These are phyloP conservation scores for Penicillium sp. DNA, from an alignment of 2,329 filamentous ascomycete genomes.

Conservation along the genomic window DNA sequence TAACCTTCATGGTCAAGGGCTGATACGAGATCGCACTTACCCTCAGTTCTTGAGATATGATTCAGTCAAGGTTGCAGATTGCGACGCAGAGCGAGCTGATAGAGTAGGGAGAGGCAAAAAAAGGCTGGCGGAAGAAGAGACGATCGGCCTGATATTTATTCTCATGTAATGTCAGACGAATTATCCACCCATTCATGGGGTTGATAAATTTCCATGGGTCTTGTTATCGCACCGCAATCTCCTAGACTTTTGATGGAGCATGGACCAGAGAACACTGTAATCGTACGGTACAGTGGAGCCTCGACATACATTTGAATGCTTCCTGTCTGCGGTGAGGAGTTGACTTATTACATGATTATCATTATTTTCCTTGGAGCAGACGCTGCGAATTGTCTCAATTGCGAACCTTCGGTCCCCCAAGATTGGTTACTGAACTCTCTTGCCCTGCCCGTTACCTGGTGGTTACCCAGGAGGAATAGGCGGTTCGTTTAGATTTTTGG, in stretches of 20 bases:
- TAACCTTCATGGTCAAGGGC: neutral
- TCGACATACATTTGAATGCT: constrained; percentile 2
- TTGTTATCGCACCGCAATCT: constrained; percentile 18
- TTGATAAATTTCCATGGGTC: constrained; percentile 14
- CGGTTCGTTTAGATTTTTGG: constrained; percentile 15
- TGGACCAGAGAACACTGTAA: neutral
- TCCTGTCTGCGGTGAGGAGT: constrained; percentile 17
- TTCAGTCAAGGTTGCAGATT: constrained; percentile 1
- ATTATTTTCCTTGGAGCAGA: neutral
- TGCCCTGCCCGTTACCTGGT: constrained; percentile 5
- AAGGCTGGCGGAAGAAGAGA: constrained; percentile 16
- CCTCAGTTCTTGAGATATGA: neutral
- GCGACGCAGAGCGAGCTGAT: neutral
- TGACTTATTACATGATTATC: neutral
- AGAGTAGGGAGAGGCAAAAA: constrained; percentile 5
- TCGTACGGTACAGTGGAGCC: constrained; percentile 28
- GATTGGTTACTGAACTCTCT: neutral
- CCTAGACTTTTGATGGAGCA: neutral
- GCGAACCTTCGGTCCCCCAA: neutral
- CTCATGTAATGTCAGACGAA: constrained; percentile 20
- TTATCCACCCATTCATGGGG: neutral
- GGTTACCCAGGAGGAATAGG: constrained; percentile 14
- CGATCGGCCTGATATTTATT: constrained; percentile 20
- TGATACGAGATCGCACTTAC: constrained; percentile 5
- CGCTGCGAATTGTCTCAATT: neutral